These are phyloP conservation scores for Plasmodium gaboni DNA, from an alignment of 169 alveolate genomes.

Conservation along the genomic window DNA sequence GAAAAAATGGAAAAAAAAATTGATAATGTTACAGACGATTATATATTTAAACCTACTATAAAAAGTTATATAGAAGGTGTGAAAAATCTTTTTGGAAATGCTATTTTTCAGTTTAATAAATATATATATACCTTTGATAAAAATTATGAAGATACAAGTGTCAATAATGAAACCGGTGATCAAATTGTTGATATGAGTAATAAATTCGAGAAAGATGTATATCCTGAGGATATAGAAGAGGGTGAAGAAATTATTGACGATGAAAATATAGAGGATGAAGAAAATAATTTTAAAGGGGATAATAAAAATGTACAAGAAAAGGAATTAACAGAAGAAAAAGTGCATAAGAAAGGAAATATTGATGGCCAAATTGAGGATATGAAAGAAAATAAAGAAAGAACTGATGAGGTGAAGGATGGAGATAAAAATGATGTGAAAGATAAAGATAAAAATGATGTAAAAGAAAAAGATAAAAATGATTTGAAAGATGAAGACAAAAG, in stretches of 20 bases:
- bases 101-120: constrained; percentile 58
- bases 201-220: background rate
- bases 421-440: background rate
- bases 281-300: background rate
- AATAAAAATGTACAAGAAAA: background rate
- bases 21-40: constrained; percentile 14
- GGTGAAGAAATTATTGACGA: background rate
- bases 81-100: constrained; percentile 32
- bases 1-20: constrained; percentile 31
- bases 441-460: background rate
- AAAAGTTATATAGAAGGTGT: constrained; percentile 37
- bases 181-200: background rate
- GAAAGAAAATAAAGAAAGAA: background rate
- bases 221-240: background rate
- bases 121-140: constrained; percentile 59
- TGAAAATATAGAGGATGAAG: background rate
- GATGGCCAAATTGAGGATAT: background rate
- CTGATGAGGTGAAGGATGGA: constrained; percentile 10
- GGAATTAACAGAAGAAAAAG: background rate
- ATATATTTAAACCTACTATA: constrained; percentile 54
- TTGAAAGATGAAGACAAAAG: background rate
- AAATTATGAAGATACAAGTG: constrained; percentile 13
- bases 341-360: background rate
- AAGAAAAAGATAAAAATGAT: constrained; percentile 3
- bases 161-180: background rate